These are phyloP conservation scores for Mycena floridula DNA, from an alignment of 768 basidiomycete genomes.

Conservation along the genomic window DNA sequence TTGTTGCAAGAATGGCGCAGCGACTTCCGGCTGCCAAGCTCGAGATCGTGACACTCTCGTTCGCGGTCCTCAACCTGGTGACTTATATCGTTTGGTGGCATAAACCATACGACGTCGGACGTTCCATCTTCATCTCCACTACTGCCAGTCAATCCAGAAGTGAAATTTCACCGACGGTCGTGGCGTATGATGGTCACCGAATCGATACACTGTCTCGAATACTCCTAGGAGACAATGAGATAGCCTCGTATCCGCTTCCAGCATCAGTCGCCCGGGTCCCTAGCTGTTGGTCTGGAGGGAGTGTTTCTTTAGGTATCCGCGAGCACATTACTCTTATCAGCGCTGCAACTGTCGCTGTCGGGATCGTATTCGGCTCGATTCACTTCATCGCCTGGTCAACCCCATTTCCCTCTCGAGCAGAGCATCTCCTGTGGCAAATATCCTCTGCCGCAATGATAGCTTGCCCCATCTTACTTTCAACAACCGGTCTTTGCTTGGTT, in stretches of 20 bases:
- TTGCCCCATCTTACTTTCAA: background rate
- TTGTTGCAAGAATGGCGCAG: constrained; percentile 4
- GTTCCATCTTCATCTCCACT: constrained; percentile 3
- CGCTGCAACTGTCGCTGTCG: background rate
- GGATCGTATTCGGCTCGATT: background rate
- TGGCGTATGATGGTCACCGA: background rate
- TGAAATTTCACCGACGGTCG: too few species aligned
- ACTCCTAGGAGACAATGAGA: background rate
- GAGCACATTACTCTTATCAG: background rate
- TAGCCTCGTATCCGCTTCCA: background rate
- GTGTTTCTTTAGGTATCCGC: background rate
- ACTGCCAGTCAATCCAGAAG: too few species aligned
- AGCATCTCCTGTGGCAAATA: background rate
- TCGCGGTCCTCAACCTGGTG: constrained; percentile 15
- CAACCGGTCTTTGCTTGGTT: too few species aligned
- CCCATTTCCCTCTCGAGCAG: background rate
- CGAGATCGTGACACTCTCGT: constrained; percentile 11
- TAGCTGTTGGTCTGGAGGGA: background rate
- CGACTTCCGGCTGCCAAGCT: constrained; percentile 9
- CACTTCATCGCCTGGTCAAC: background rate
- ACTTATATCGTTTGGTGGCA: constrained; percentile 29
- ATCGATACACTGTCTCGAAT: background rate
- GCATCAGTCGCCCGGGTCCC: background rate
- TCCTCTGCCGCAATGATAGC: background rate
- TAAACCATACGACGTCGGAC: constrained; percentile 24